Evolutionary conservation across 306 rosid genomes (phyloP), one percentile per base, ranked within the genome.

Genomic region (Hippophae tibetana): DNA sequence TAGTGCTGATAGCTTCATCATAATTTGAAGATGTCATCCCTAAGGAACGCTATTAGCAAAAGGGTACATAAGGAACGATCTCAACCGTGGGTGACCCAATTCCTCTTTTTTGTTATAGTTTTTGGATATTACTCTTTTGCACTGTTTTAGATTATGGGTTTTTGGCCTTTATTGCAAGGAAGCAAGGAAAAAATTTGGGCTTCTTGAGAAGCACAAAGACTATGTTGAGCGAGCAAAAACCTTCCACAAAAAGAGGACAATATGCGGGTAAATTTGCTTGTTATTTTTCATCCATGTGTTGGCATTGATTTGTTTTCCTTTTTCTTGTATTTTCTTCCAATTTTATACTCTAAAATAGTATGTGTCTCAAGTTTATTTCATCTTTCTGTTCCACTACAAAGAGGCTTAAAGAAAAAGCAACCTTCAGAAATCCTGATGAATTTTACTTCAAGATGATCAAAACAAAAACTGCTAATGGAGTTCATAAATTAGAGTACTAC

Each of bases 141-240:
- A 52, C 9, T 66, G 59, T 12, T 11, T 63, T 13, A n/a, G 45
- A 44, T 51, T 53, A 38, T 57, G 66, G 10, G 23, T 5, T 55
- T 60, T 10, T 44, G 56, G 1, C n/a, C 7, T 7, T 58, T 57
- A n/a, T n/a, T n/a, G n/a, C n/a, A 56, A 96, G 71, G 65, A 81
- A 9, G 69, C 84, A 45, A 76, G 87, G 78, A 81, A 74, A 43
- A 84, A 77, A 64, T 87, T 87, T 70, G 95, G 95, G 49, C 52
- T 79, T 49, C 94, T 84, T 31, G 97, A 90, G 66, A 90, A 84
- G 58, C 97, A 90, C 71, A 87, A 90, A 71, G 95, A 90, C 74
- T 87, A 90, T 77, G 84, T 86, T 1, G 69, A 77, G 69, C 94
- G 94, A 46, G 98, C 95, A 18, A 72, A 85, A 43, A 81, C 72